phyloP scores from a whole-genome alignment of 345 rosid genomes.

The Alliaria petiolata region DNA sequence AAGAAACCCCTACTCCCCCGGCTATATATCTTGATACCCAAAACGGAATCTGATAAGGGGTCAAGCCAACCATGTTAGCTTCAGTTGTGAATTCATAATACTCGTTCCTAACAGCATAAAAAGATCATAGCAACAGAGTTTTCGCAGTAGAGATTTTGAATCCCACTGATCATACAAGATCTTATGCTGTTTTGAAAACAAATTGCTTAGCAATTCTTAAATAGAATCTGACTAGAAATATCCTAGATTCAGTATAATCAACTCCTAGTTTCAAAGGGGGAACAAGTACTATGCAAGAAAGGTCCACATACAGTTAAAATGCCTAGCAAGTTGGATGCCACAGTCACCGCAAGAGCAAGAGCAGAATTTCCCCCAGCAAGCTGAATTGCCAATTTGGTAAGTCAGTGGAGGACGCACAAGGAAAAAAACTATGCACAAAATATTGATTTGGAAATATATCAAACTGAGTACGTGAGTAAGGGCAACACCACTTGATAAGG shows the following conservation, averaged over 20 bases:
- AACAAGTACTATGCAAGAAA: not conserved
- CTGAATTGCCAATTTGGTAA: slow-evolving; percentile 39
- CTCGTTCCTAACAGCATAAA: too few species aligned
- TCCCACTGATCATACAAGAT: slow-evolving; percentile 4
- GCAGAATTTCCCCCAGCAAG: slow-evolving; percentile 96
- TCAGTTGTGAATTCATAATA: too few species aligned
- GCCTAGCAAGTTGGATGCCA: slow-evolving; percentile 77
- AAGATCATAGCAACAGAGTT: too few species aligned
- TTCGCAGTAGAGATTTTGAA: too few species aligned
- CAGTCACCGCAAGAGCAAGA: slow-evolving; percentile 91
- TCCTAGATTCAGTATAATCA: too few species aligned
- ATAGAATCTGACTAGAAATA: not conserved
- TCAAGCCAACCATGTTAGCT: slow-evolving; percentile 1
- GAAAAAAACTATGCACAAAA: not conserved
- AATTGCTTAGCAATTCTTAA: not conserved
- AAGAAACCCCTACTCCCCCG: slow-evolving; percentile 74
- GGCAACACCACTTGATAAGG: slow-evolving; percentile 96
- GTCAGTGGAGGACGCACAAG: not conserved
- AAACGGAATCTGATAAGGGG: slow-evolving; percentile 67
- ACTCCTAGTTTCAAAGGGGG: not conserved
- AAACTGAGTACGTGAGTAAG: slow-evolving; percentile 67
- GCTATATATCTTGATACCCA: slow-evolving; percentile 82
- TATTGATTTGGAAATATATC: slow-evolving; percentile 2
- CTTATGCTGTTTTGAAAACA: not conserved
- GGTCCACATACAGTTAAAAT: slow-evolving; percentile 65